phyloP scores from a whole-genome alignment of 768 basidiomycete species.

The Atractiella rhizophila region DNA sequence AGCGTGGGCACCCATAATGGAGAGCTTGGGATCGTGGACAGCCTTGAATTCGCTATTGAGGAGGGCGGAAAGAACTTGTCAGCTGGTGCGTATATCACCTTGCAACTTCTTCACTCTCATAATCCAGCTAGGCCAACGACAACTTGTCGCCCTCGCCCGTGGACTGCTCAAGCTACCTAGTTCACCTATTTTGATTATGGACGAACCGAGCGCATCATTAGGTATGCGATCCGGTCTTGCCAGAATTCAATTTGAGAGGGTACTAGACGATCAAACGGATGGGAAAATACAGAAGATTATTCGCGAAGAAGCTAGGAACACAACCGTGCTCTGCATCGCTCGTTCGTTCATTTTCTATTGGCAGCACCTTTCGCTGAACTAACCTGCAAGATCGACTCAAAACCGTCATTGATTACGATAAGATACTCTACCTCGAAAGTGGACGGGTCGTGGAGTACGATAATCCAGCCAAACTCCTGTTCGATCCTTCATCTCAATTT shows the following conservation, averaged over 20 bases:
- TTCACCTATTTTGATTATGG: slow-evolving; percentile 16
- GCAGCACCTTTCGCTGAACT: too few species aligned
- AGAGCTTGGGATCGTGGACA: neutral
- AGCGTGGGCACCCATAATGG: slow-evolving; percentile 5
- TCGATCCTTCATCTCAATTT: slow-evolving; percentile 13
- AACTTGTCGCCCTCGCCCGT: slow-evolving; percentile 18
- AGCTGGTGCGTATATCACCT: too few species aligned
- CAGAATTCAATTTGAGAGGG: too few species aligned
- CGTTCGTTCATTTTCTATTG: slow-evolving; percentile 47
- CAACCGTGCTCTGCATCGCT: slow-evolving; percentile 57
- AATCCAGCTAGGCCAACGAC: slow-evolving; percentile 19
- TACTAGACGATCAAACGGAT: slow-evolving; percentile 15
- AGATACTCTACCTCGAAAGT: slow-evolving; percentile 11
- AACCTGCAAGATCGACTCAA: slow-evolving; percentile 10
- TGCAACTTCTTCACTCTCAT: slow-evolving; percentile 11
- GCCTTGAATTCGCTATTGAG: slow-evolving; percentile 8
- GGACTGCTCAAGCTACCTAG: slow-evolving; percentile 13
- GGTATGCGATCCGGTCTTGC: too few species aligned
- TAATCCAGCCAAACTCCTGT: slow-evolving; percentile 12
- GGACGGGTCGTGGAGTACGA: slow-evolving; percentile 22
- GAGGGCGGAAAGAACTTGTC: slow-evolving; percentile 18
- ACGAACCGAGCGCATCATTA: slow-evolving; percentile 17
- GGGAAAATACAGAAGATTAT: slow-evolving; percentile 42
- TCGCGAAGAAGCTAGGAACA: slow-evolving; percentile 38
- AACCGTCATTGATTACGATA: slow-evolving; percentile 16